Base-by-base conservation (phyloP, 164 flowering plant genomes). In the Stephania yunnanensis region DNA sequence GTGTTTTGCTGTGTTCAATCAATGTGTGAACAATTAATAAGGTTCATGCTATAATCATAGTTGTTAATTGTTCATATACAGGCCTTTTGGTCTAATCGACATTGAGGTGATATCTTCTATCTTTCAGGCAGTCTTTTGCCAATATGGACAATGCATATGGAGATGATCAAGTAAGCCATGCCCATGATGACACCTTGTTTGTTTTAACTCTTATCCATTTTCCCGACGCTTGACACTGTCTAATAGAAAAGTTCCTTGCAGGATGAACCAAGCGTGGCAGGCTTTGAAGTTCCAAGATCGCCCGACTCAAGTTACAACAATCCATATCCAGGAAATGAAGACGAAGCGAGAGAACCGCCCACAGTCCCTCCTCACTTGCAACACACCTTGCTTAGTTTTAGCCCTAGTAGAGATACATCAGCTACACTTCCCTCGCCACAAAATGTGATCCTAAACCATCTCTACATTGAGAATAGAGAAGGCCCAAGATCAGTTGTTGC, bases 261-360 rank as follows among this genome's bases (percentile, higher is more conserved):
- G 97, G 98, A 93, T 55, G 90, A 82, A 80, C 80, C 83, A 46
- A 86, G 85, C 58, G 97, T 95, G 3, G 84, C 71, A 67, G 99
- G 99, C 52, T 95, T 95, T 80, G 98, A 93, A 81, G 87, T 86
- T 68, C 97, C 97, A 22, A 84, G 72, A 58, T 95, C 99, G 50
- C 99, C 99, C 0, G 98, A 91, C 75, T 77, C 97, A 58, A 93
- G 95, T 74, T 93, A 95, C 86, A 90, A 84, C 76, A 95, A 85
- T 73, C 83, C 76, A 3, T 87, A 85, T 78, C 91, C 90, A 6
- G 89, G 87, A 10, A 80, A 55, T 61, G 97, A 89, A 77, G 98
- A 95, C 68, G 93, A 91, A 68, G 86, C 88, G 69, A 85, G 92
- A 73, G 98, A 91, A 53, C 98, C 98, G 5, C 99, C 98, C 19